Conservation (phyloP, 2,329 filamentous ascomycete genomes). For the Aureobasidium melanogenum region DNA sequence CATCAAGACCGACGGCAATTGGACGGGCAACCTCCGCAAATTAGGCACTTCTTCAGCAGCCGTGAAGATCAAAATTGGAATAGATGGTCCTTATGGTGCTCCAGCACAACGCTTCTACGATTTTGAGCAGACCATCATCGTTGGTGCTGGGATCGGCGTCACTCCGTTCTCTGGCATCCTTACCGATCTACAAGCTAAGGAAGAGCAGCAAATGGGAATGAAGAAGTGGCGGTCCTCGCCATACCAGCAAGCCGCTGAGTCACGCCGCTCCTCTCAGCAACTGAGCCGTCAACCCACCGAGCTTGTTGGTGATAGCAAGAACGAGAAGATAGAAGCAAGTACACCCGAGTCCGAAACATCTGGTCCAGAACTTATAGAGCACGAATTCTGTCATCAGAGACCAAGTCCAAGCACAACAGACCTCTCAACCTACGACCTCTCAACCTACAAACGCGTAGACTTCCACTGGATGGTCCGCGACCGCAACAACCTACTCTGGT, state of each 20-base stretch:
- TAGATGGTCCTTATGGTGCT: slow-evolving; percentile 51
- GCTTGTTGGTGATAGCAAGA: background rate
- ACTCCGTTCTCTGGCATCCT: slow-evolving; percentile 51
- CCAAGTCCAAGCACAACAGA: background rate
- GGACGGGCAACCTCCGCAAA: slow-evolving; percentile 41
- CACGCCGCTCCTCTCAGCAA: background rate
- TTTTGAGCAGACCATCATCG: slow-evolving; percentile 47
- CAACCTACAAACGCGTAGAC: slow-evolving; percentile 37
- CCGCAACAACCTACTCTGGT: slow-evolving; percentile 48
- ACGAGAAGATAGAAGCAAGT: background rate
- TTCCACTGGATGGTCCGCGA: slow-evolving; percentile 55
- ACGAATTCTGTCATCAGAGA: background rate
- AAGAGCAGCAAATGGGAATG: slow-evolving; percentile 16
- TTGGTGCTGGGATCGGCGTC: slow-evolving; percentile 50
- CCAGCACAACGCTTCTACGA: slow-evolving; percentile 52
- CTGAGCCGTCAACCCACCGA: background rate
- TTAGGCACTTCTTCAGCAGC: slow-evolving; percentile 19
- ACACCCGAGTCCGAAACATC: background rate
- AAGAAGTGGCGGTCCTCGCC: background rate
- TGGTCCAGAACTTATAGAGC: background rate
- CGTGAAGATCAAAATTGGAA: slow-evolving; percentile 38
- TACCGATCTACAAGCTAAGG: slow-evolving; percentile 39
- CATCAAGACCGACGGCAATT: slow-evolving; percentile 52
- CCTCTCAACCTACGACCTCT: background rate
- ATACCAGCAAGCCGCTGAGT: background rate